Evolutionary conservation across 164 flowering plant genomes (phyloP).

Genomic region (Vitis vinifera): ASM3070453v1 NC_081820.1:24471501-24472000

Average conservation of each 20-base stretch:
- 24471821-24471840: too few species aligned
- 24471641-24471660: slow-evolving; percentile 95
- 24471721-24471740: neutral
- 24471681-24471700: neutral
- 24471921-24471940: too few species aligned
- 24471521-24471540: slow-evolving; percentile 87
- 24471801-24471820: too few species aligned
- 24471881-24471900: too few species aligned
- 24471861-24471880: too few species aligned
- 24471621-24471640: slow-evolving; percentile 87
- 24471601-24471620: slow-evolving; percentile 93
- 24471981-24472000: too few species aligned
- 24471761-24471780: neutral
- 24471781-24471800: neutral
- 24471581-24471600: slow-evolving; percentile 71
- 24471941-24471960: too few species aligned
- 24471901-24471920: too few species aligned
- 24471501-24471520: slow-evolving; percentile 73
- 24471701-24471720: neutral
- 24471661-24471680: slow-evolving; percentile 44
- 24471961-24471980: too few species aligned
- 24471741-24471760: neutral
- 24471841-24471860: too few species aligned
- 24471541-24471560: slow-evolving; percentile 97
- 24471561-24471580: slow-evolving; percentile 85